These are phyloP conservation scores for Lathyrus oleraceus DNA, from an alignment of 306 rosid species.

Conservation along the genomic window DNA sequence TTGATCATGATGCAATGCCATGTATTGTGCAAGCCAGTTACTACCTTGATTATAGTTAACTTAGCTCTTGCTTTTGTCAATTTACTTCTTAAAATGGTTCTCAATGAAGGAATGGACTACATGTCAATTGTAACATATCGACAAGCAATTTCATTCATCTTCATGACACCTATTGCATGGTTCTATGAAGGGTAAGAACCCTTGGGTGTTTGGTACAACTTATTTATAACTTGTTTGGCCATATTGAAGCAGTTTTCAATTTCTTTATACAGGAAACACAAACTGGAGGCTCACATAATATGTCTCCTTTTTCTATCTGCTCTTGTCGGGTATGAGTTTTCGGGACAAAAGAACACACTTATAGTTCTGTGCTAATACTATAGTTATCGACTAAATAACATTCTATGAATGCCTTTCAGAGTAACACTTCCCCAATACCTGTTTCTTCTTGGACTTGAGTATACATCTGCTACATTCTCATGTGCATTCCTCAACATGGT, in stretches of 20 bases:
- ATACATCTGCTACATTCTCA: constrained; percentile 74
- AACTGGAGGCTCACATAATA: constrained; percentile 39
- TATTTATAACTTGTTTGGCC: background rate
- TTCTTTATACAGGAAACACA: constrained; percentile 58
- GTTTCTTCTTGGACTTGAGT: constrained; percentile 73
- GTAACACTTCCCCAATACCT: constrained; percentile 63
- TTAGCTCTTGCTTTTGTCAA: constrained; percentile 69
- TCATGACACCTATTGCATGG: constrained; percentile 71
- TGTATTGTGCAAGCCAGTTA: constrained; percentile 55
- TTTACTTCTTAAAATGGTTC: constrained; percentile 68
- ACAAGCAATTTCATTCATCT: constrained; percentile 58
- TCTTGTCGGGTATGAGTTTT: constrained; percentile 67
- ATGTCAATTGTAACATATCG: constrained; percentile 60
- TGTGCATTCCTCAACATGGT: constrained; percentile 92
- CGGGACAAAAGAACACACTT: background rate
- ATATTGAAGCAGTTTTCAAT: background rate
- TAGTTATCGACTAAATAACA: background rate
- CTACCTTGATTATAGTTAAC: constrained; percentile 60
- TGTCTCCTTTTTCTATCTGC: constrained; percentile 73
- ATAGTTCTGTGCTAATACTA: background rate
- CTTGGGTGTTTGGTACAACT: background rate
- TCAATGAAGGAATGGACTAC: constrained; percentile 60
- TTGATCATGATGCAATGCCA: constrained; percentile 36
- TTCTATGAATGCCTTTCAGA: constrained; percentile 47
- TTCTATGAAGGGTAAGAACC: constrained; percentile 60